Percentiles rank a stretch among this genome's conserved stretches.
These are phyloP conservation scores for Apiospora hydei DNA, from an alignment of 2,329 filamentous ascomycete species.

Conservation along the genomic window DNA sequence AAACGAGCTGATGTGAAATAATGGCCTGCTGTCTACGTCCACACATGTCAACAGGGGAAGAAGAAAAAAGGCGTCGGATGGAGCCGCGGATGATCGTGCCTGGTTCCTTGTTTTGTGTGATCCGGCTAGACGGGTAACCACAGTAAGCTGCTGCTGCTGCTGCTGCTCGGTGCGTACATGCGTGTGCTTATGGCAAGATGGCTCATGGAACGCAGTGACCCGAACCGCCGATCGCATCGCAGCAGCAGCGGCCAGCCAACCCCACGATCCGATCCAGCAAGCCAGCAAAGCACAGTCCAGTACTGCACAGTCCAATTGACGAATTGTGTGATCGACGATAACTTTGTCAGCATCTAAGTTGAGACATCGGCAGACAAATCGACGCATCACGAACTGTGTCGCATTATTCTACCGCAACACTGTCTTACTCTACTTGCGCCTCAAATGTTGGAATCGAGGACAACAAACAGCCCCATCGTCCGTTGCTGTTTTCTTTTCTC, in stretches of 20 bases:
- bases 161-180: not conserved
- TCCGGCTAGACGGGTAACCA: constrained; percentile 3
- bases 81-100: constrained; percentile 5
- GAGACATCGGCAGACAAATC: constrained; percentile 1
- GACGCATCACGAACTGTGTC: constrained; percentile 4
- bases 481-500: not conserved
- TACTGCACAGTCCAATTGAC: constrained; percentile 4
- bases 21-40: not conserved
- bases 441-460: not conserved
- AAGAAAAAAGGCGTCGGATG: not conserved
- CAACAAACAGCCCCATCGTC: not conserved
- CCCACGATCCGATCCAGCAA: constrained; percentile 19
- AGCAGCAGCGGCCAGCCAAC: not conserved
- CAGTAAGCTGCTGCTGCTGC: too few species aligned
- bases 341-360: not conserved
- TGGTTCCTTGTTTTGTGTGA: constrained; percentile 4
- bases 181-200: not conserved
- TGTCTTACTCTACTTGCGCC: not conserved
- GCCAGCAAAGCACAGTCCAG: constrained; percentile 19
- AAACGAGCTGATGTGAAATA: not conserved
- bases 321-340: not conserved
- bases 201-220: not conserved
- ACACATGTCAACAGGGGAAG: not conserved
- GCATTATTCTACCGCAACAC: not conserved
- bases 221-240: not conserved